phyloP scores from a whole-genome alignment of 345 rosid species.

The Melastoma malabathricum region DNA sequence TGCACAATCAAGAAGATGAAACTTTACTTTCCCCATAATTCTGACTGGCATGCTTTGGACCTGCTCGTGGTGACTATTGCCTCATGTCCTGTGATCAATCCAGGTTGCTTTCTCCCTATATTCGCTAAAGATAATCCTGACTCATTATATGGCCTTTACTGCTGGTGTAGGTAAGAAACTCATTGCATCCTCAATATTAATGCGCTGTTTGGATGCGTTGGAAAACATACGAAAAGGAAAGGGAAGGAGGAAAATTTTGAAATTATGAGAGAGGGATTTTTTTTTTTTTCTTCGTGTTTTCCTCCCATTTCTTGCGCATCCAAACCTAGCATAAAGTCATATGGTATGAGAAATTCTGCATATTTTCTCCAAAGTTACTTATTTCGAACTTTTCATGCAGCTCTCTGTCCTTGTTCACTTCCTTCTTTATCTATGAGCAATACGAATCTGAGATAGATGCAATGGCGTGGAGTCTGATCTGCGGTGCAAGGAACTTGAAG shows the following conservation, averaged over 20 bases:
- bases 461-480: constrained; percentile 16
- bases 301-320: no score
- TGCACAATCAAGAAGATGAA: background rate
- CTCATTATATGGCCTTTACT: constrained; percentile 21
- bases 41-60: background rate
- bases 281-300: no score
- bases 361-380: constrained; percentile 6
- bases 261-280: no score
- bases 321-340: no score
- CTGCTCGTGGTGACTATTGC: background rate
- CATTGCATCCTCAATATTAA: background rate
- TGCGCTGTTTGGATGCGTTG: no score
- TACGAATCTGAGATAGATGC: constrained; percentile 55
- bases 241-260: no score
- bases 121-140: constrained; percentile 27
- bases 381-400: constrained; percentile 28
- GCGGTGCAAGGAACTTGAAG: constrained; percentile 13
- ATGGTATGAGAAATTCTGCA: background rate
- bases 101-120: constrained; percentile 39
- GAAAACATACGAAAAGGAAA: no score
- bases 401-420: constrained; percentile 51
- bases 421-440: constrained; percentile 73
- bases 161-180: constrained; percentile 41
- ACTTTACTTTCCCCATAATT: background rate
- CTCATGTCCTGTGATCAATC: constrained; percentile 3